Percentiles rank a stretch among this genome's conserved stretches.
phyloP scores from a whole-genome alignment of 2,329 filamentous ascomycete genomes.

The Xylariomycetidae sp. region DNA sequence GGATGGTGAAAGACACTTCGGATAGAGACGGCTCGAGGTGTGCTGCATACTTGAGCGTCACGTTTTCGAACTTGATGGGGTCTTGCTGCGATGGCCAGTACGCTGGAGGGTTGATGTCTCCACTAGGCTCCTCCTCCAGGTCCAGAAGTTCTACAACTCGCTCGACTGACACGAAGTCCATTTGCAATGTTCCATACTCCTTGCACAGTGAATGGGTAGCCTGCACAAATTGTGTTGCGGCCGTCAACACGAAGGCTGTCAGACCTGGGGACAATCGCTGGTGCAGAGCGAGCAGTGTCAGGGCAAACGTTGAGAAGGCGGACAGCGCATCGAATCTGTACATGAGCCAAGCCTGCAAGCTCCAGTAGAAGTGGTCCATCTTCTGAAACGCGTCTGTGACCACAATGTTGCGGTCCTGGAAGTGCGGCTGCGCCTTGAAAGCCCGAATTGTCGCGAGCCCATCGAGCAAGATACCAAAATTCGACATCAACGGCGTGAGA shows the following conservation, averaged over 20 bases:
- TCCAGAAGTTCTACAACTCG: constrained; percentile 77
- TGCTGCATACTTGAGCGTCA: constrained; percentile 75
- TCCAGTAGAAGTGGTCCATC: constrained; percentile 96
- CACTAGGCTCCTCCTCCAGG: constrained; percentile 69
- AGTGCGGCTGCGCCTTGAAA: constrained; percentile 72
- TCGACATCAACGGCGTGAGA: constrained; percentile 82
- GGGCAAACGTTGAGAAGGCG: constrained; percentile 65
- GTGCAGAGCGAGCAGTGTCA: constrained; percentile 71
- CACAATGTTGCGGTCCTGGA: constrained; percentile 72
- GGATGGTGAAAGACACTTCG: constrained; percentile 67
- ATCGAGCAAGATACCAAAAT: constrained; percentile 83
- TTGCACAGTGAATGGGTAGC: constrained; percentile 72
- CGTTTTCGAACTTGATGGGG: constrained; percentile 70
- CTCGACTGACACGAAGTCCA: constrained; percentile 89
- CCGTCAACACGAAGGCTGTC: constrained; percentile 77
- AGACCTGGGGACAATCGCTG: constrained; percentile 72
- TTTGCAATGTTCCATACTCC: constrained; percentile 78
- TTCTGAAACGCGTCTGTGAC: constrained; percentile 88
- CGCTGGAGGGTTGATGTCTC: constrained; percentile 63
- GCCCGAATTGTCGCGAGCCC: constrained; percentile 84
- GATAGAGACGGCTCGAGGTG: constrained; percentile 69
- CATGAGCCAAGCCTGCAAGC: constrained; percentile 77
- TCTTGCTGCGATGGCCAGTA: constrained; percentile 71
- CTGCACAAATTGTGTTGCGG: constrained; percentile 63
- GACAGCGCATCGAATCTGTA: constrained; percentile 73